Evolutionary conservation across 176 grass and related monocot genomes (phyloP).

Genomic region (Triticum timopheevii): DNA sequence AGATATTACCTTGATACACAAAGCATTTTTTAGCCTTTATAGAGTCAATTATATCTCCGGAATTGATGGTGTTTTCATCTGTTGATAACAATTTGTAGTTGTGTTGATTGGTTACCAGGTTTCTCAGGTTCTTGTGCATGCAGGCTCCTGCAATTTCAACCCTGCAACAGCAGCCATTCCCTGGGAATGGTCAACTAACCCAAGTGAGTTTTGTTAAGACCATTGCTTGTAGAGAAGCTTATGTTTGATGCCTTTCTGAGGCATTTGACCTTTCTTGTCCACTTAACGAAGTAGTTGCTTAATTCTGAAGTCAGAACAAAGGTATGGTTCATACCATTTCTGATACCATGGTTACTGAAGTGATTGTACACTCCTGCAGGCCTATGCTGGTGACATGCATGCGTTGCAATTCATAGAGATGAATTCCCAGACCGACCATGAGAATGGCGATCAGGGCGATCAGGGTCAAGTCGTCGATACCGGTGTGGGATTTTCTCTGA

Average conservation of each 20-base stretch:
- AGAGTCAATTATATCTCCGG: no score
- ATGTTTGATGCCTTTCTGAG: neutral
- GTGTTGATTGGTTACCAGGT: constrained; percentile 16
- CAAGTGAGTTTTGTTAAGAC: constrained; percentile 48
- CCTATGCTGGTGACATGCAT: constrained; percentile 65
- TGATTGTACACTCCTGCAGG: constrained; percentile 32
- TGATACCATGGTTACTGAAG: neutral
- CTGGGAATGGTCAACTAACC: constrained; percentile 46
- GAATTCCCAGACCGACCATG: constrained; percentile 38
- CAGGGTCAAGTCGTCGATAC: constrained; percentile 63
- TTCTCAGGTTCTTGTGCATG: constrained; percentile 25
- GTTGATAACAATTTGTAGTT: constrained; percentile 11
- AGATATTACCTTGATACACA: no score
- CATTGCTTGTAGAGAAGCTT: neutral
- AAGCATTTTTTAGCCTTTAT: no score
- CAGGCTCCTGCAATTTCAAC: constrained; percentile 49
- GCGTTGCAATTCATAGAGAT: constrained; percentile 54
- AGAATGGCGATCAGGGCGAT: constrained; percentile 49
- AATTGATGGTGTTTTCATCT: neutral
- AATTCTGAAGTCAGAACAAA: neutral
- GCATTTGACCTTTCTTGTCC: constrained; percentile 1
- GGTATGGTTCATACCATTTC: neutral
- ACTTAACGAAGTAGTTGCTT: neutral
- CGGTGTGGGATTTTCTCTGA: no score
- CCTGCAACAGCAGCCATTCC: constrained; percentile 61